phyloP scores from a whole-genome alignment of 306 rosid species.

The Pterocarpus santalinus region DNA sequence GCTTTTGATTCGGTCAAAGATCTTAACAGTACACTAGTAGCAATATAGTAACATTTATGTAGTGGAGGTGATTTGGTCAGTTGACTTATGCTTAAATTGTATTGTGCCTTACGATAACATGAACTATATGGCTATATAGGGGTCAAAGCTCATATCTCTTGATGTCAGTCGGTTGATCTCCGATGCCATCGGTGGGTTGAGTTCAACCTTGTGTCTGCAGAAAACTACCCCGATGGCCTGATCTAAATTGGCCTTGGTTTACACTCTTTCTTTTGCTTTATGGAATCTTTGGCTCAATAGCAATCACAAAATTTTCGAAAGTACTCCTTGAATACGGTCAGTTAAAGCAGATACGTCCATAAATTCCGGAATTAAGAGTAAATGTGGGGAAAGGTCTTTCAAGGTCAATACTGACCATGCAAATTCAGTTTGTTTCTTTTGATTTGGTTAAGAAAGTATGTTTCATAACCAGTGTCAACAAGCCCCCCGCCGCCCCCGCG shows the following conservation, averaged over 20 bases:
- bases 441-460: too few species aligned
- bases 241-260: background rate
- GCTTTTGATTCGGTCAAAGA: background rate
- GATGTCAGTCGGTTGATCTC: background rate
- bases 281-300: too few species aligned
- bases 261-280: too few species aligned
- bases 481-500: too few species aligned
- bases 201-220: background rate
- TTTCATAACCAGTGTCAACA: too few species aligned
- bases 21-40: background rate
- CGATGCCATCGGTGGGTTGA: background rate
- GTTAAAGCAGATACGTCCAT: background rate
- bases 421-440: background rate
- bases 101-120: background rate
- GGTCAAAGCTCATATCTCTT: background rate
- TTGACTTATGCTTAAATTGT: background rate
- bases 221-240: background rate
- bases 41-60: too few species aligned
- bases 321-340: background rate
- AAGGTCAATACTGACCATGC: background rate
- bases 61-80: background rate
- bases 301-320: constrained; percentile 3
- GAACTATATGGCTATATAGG: too few species aligned
- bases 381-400: background rate
- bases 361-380: background rate